Evolutionary conservation across 73 alveolate genomes (phyloP), one percentile per base, ranked within the genome.

Genomic region (Diophrys sp.): DNA sequence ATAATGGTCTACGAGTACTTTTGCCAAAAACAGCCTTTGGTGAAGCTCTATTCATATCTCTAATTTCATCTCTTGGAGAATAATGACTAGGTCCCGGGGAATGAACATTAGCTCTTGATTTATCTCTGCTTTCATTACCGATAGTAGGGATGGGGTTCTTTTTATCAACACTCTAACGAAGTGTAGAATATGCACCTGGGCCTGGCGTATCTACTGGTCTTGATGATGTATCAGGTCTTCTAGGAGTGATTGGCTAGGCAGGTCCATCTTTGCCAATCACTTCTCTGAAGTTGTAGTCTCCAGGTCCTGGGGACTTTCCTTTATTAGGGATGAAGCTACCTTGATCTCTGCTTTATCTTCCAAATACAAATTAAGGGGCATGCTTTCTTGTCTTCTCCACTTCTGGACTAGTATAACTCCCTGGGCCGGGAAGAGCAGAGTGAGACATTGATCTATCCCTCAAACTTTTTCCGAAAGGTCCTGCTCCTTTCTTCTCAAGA

Each of bases 321-420:
- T 44, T 44, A 5, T 18, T 18, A 11, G 62, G 62, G 62, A 44
- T 44, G 18, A 44, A 44, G 18, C n/a, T 11, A 11, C 29, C 66
- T 32, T 71, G 33, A 1, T 29, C 56, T 31, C 67, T 30, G 30
- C 33, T 71, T 5, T 82, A 56, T 27, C 83, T 72, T 5, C 90
- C 90, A 33, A 82, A 82, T 11, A 80, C 90, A 67, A 55, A 82
- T 29, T 82, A 57, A 8, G 90, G 90, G 23, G 81, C 84, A 18
- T 75, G 57, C 23, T 74, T 82, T 34, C 71, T 82, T 14, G 73
- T 57, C 25, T 44, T 75, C 0, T 56, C 73, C 1, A 14, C 14
- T 11, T 23, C 31, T 23, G 72, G 8, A 14, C 57, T 34, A 5
- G 57, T 11, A 74, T 82, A 82, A 18, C 70, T 75, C 1, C 90